These are phyloP conservation scores for Calamus simplicifolius DNA, from an alignment of 176 grass and related monocot genomes.

Conservation along the genomic window DNA sequence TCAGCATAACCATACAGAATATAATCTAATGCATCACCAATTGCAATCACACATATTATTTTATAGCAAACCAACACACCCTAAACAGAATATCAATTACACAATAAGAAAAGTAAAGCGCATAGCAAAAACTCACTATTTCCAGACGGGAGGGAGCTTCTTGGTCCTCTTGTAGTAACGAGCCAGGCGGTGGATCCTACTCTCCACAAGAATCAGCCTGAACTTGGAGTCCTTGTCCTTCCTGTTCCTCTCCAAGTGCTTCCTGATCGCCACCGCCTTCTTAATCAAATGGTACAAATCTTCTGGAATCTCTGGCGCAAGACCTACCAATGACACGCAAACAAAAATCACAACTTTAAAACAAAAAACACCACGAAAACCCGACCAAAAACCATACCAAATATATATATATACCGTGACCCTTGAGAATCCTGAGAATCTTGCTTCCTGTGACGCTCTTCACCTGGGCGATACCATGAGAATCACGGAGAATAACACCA, in stretches of 20 bases:
- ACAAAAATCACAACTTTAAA: not conserved
- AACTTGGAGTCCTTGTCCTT: conserved; percentile 97
- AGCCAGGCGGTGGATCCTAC: conserved; percentile 85
- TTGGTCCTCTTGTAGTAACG: conserved; percentile 98
- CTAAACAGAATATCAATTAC: not conserved
- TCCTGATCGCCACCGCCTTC: conserved; percentile 89
- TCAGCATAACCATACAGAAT: too few relatives aligned
- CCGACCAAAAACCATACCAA: not conserved
- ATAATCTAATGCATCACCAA: too few relatives aligned
- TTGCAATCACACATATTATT: too few relatives aligned
- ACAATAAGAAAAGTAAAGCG: not conserved
- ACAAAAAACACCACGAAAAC: not conserved
- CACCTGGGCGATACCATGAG: too few relatives aligned
- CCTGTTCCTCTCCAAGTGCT: conserved; percentile 94
- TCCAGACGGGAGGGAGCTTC: conserved; percentile 88
- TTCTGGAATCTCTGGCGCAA: conserved; percentile 78
- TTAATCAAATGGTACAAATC: conserved; percentile 87
- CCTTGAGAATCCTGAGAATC: conserved; percentile 92
- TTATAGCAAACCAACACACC: too few relatives aligned
- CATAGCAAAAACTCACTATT: conserved; percentile 48
- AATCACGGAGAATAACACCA: too few relatives aligned
- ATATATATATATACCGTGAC: conserved; percentile 41
- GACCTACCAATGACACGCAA: conserved; percentile 8
- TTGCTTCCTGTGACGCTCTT: conserved; percentile 35
- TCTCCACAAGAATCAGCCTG: conserved; percentile 87